phyloP scores from a whole-genome alignment of 2,329 filamentous ascomycete genomes.

The Pestalotiopsis sp. region DNA sequence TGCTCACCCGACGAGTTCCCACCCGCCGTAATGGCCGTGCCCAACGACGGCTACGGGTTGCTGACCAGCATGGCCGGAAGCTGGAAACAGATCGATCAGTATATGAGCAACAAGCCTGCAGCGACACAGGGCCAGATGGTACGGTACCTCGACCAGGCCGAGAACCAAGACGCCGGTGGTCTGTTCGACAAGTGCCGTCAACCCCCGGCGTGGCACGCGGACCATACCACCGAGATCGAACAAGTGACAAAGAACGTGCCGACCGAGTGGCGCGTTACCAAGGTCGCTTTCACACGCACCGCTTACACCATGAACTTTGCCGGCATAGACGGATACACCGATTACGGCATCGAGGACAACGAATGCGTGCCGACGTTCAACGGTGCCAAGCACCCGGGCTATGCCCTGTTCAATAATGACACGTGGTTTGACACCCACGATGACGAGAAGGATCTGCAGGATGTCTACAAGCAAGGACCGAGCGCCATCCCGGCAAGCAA shows the following conservation, averaged over 20 bases:
- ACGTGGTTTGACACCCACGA: constrained; percentile 5
- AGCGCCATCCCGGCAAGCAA: too few species aligned
- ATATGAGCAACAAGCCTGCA: neutral
- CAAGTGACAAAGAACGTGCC: too few species aligned
- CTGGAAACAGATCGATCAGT: too few species aligned
- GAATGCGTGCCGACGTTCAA: neutral
- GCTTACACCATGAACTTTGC: constrained; percentile 2
- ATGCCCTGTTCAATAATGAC: constrained; percentile 9
- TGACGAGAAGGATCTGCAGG: neutral
- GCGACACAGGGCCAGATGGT: neutral
- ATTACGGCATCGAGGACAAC: constrained; percentile 12
- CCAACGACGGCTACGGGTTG: constrained; percentile 1
- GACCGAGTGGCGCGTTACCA: neutral
- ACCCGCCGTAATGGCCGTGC: neutral
- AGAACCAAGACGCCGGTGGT: too few species aligned
- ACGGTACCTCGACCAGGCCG: neutral
- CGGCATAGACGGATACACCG: neutral
- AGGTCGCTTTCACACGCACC: neutral
- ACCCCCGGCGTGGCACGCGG: too few species aligned
- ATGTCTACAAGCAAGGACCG: neutral
- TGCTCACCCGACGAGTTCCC: constrained; percentile 12
- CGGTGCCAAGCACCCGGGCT: constrained; percentile 1
- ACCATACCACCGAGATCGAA: too few species aligned
- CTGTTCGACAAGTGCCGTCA: too few species aligned
- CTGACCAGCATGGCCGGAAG: neutral